Conservation (phyloP, 2,329 filamentous ascomycete species). For the Colletotrichum trifolii region DNA sequence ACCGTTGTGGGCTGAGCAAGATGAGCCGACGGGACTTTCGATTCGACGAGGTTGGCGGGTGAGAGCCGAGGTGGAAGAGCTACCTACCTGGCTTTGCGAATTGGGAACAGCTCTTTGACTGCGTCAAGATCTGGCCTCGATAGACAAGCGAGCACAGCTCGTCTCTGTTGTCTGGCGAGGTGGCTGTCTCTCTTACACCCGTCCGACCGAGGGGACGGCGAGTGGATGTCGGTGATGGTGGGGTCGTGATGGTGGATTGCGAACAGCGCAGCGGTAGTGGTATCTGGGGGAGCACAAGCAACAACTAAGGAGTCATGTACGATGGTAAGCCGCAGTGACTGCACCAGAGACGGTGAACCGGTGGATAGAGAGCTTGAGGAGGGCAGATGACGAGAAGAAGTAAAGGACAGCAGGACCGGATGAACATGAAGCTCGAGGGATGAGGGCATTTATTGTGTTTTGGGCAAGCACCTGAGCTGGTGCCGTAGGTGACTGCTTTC, state of each 20-base stretch:
- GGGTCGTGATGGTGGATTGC: slow-evolving; percentile 19
- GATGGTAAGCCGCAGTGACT: slow-evolving; percentile 7
- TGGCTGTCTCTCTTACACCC: slow-evolving; percentile 19
- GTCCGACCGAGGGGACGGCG: slow-evolving; percentile 29
- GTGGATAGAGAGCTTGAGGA: not conserved
- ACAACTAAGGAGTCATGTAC: slow-evolving; percentile 17
- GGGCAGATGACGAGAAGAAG: slow-evolving; percentile 18
- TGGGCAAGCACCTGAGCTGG: slow-evolving; percentile 1
- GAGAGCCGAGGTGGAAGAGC: slow-evolving; percentile 11
- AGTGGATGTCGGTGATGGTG: slow-evolving; percentile 30
- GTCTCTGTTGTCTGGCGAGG: slow-evolving; percentile 4
- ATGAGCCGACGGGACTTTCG: slow-evolving; percentile 16
- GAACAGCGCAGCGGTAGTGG: slow-evolving; percentile 11
- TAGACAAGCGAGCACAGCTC: slow-evolving; percentile 32
- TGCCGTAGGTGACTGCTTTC: not conserved
- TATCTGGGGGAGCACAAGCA: slow-evolving; percentile 13
- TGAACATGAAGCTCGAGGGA: slow-evolving; percentile 31
- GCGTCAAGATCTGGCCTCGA: not conserved
- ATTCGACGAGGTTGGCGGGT: slow-evolving; percentile 11
- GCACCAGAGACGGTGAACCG: not conserved
- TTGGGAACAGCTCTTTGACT: not conserved
- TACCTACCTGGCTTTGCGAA: too few species aligned
- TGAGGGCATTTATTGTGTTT: slow-evolving; percentile 33
- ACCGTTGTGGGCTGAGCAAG: slow-evolving; percentile 22
- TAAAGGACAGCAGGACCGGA: slow-evolving; percentile 12